phyloP scores from a whole-genome alignment of 345 rosid genomes.

The Murraya koenigii region DNA sequence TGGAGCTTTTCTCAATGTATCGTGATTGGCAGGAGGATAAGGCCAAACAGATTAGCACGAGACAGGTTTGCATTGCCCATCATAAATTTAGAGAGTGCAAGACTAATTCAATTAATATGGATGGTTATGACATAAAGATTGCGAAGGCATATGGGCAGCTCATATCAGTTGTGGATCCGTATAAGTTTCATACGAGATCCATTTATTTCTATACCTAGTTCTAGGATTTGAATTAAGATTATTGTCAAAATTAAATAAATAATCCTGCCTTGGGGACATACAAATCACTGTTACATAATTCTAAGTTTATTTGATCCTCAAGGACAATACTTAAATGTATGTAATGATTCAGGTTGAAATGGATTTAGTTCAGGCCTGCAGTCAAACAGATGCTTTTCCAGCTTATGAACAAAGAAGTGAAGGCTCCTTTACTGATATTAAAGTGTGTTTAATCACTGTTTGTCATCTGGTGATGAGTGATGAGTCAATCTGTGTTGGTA shows the following conservation, averaged over 20 bases:
- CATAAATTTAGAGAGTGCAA: neutral
- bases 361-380: neutral
- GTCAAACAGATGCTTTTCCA: neutral
- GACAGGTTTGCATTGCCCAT: constrained; percentile 48
- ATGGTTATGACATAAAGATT: neutral
- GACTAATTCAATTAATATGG: neutral
- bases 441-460: neutral
- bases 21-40: constrained; percentile 77
- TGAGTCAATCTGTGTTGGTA: neutral
- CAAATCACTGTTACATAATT: neutral
- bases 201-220: neutral
- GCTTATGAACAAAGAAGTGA: neutral
- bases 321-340: neutral
- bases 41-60: constrained; percentile 58
- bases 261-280: neutral
- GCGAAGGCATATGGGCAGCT: constrained; percentile 1
- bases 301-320: neutral
- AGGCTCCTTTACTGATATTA: neutral
- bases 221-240: constrained; percentile 6
- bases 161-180: neutral
- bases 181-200: neutral
- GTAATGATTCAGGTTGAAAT: neutral
- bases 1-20: constrained; percentile 82
- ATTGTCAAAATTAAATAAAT: constrained; percentile 10
- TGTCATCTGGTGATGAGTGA: neutral